Base-by-base conservation (phyloP, 2,329 filamentous ascomycete species). In the Talaromyces sp. region DNA sequence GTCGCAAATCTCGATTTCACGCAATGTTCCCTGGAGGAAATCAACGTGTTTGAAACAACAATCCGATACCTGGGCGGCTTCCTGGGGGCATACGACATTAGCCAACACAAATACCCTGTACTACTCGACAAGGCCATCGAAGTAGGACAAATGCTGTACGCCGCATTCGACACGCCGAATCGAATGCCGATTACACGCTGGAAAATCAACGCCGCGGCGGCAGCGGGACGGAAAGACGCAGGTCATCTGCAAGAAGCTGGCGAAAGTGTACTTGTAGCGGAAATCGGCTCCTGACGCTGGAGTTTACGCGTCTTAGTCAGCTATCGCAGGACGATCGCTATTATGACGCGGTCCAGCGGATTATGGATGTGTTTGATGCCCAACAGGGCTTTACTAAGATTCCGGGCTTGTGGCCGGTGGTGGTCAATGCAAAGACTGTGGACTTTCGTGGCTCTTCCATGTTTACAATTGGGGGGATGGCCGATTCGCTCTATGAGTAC, bases 61-160 rank as follows among this genome's bases (percentile, higher is more conserved):
- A 95, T 96, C 67, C 85, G 91, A 57, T 94, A 96, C 68, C 81
- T 97, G 1, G 92, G 92, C 21, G 92, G 92, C 0, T 78, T 97
- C 32, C 70, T 96, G 48, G 85, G 85, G 14, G 92, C 92, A 11
- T 96, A 91, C 70, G 92, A 96, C 74, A 80, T 96, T 55, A 91
- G 88, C 61, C 84, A 82, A 1, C 14, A 26, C 3, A 76, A 76
- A 57, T 88, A 93, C 68, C 77, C 81, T 24, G 78, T 88, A 32
- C 78, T 94, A n/a, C 80, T 93, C 11, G 80, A 85, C 59, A 92
- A 93, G 74, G 89, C 90, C 0, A 80, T 87, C 24, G 87, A 92
- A 72, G 81, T 92, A 11, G 90, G 85, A 43, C 88, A 92, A 67
- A 83, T 94, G 64, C 79, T 94, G 17, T 90, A 91, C 78, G 84